phyloP scores from a whole-genome alignment of 2,329 filamentous ascomycete genomes.

The Diplodia mutila region DNA sequence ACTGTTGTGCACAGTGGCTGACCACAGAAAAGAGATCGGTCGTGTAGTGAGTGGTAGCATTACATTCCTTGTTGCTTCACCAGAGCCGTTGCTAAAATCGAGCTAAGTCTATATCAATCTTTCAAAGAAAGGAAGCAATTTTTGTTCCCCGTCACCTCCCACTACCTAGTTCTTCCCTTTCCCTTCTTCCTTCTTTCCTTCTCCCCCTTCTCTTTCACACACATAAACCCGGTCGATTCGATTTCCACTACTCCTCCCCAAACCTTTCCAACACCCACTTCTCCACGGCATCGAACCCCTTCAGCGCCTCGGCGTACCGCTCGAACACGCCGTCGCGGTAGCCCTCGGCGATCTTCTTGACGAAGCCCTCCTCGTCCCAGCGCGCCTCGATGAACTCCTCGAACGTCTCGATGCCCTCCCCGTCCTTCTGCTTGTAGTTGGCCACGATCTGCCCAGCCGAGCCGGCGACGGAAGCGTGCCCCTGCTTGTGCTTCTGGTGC shows the following conservation, averaged over 20 bases:
- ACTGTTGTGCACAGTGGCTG: too few relatives aligned
- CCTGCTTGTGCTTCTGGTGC: neutral
- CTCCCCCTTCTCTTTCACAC: too few relatives aligned
- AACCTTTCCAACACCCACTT: slow-evolving; percentile 58
- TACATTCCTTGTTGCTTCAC: neutral
- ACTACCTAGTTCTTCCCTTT: too few relatives aligned
- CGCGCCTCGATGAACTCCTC: slow-evolving; percentile 82
- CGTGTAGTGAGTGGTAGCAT: neutral
- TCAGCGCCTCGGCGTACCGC: slow-evolving; percentile 74
- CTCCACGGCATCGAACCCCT: slow-evolving; percentile 79
- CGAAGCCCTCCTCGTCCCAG: slow-evolving; percentile 84
- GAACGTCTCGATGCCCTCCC: slow-evolving; percentile 67
- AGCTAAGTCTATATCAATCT: neutral
- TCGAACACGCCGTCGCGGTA: slow-evolving; percentile 77
- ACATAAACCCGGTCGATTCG: too few relatives aligned
- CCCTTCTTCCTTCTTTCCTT: too few relatives aligned
- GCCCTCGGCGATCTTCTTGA: slow-evolving; percentile 80
- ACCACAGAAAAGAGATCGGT: neutral
- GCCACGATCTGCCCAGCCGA: neutral
- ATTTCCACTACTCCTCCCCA: neutral
- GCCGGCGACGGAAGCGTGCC: too few relatives aligned
- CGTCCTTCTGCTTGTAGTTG: neutral
- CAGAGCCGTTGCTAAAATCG: neutral
- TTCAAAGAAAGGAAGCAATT: neutral
- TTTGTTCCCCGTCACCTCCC: neutral